Percentiles rank a stretch among this genome's conserved stretches.
Evolutionary conservation across 495 filamentous ascomycete genomes (phyloP).

Genomic region (Trichoderma gamsii): DNA sequence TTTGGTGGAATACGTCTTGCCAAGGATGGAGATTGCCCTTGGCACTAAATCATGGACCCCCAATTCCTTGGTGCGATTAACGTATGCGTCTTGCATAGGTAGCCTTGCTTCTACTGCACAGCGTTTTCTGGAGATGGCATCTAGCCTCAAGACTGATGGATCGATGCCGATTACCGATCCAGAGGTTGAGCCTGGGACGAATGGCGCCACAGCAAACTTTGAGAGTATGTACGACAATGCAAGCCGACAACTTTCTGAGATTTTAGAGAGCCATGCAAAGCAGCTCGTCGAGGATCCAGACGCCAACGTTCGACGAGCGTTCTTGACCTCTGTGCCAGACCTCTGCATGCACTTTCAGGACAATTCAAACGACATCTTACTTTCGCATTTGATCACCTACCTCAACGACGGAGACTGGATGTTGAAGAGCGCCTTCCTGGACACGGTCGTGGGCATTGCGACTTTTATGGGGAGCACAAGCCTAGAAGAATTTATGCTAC

Average conservation of each 20-base stretch:
- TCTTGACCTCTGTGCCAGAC: constrained; percentile 86
- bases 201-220: constrained; percentile 51
- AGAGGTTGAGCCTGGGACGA: constrained; percentile 66
- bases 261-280: constrained; percentile 86
- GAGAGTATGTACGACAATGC: constrained; percentile 80
- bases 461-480: constrained; percentile 81
- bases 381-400: constrained; percentile 96
- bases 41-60: constrained; percentile 49
- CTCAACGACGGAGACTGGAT: constrained; percentile 96
- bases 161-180: constrained; percentile 72
- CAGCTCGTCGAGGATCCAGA: constrained; percentile 80
- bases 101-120: constrained; percentile 85
- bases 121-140: constrained; percentile 82
- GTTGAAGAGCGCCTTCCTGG: constrained; percentile 93
- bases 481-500: constrained; percentile 92
- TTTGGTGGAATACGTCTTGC: constrained; percentile 92
- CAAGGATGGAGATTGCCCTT: constrained; percentile 68
- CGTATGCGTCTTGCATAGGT: constrained; percentile 88
- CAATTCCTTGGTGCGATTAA: constrained; percentile 69
- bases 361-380: constrained; percentile 85
- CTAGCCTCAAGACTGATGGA: constrained; percentile 77
- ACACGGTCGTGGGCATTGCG: constrained; percentile 88
- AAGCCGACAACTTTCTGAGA: constrained; percentile 63
- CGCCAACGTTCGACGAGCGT: constrained; percentile 82
- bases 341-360: constrained; percentile 90